phyloP scores from a whole-genome alignment of 2,329 filamentous ascomycete species.

The Coniochaeta pulveracea region DNA sequence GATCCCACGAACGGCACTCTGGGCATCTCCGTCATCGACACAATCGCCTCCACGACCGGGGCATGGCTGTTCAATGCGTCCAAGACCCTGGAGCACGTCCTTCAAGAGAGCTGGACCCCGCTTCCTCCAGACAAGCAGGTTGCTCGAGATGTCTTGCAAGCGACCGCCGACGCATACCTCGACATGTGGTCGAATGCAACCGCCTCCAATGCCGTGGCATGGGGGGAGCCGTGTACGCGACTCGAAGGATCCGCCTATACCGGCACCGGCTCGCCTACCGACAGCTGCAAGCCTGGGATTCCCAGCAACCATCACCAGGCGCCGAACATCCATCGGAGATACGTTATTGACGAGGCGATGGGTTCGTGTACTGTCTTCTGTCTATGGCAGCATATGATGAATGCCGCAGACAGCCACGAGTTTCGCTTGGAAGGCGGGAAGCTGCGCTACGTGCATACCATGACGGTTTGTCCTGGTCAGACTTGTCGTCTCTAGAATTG shows the following conservation, averaged over 20 bases:
- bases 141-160: slow-evolving; percentile 15
- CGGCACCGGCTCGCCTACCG: slow-evolving; percentile 10
- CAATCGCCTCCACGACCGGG: slow-evolving; percentile 18
- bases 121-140: slow-evolving; percentile 18
- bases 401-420: slow-evolving; percentile 13
- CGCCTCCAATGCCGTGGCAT: slow-evolving; percentile 19
- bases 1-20: slow-evolving; percentile 3
- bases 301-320: slow-evolving; percentile 10
- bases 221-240: slow-evolving; percentile 22
- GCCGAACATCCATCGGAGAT: slow-evolving; percentile 14
- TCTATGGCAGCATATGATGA: slow-evolving; percentile 13
- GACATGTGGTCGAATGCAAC: slow-evolving; percentile 22
- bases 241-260: slow-evolving; percentile 17
- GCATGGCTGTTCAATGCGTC: slow-evolving; percentile 25
- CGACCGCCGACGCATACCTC: slow-evolving; percentile 23
- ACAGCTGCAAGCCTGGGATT: slow-evolving; percentile 15
- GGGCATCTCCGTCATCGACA: slow-evolving; percentile 17
- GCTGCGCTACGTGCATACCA: slow-evolving; percentile 12
- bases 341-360: slow-evolving; percentile 16
- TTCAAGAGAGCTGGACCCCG: slow-evolving; percentile 17
- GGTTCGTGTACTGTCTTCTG: slow-evolving; percentile 15
- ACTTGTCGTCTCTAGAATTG: slow-evolving; percentile 1
- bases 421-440: slow-evolving; percentile 13
- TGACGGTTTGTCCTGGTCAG: slow-evolving; percentile 7
- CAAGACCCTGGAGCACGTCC: slow-evolving; percentile 20